Percentiles rank a stretch among this genome's conserved stretches.
Conservation (phyloP, 805 yeast genomes). For the Maudiozyma barnettii region DNA sequence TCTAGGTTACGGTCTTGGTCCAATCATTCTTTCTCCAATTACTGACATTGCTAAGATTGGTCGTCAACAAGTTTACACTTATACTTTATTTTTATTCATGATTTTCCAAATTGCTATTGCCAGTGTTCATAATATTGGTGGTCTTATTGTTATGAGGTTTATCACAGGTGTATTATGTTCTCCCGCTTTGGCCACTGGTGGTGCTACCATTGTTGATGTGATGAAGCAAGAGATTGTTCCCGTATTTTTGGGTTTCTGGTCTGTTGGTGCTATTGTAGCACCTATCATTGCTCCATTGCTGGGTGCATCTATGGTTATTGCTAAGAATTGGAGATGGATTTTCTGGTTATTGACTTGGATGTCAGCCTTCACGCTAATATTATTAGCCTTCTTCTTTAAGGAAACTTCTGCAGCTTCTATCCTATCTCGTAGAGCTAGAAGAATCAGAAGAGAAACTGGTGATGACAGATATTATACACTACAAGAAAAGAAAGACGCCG, state of each 20-base stretch:
- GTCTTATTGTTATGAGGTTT: slow-evolving; percentile 40
- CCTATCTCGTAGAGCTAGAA: slow-evolving; percentile 41
- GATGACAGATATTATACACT: slow-evolving; percentile 65
- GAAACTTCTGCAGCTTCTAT: slow-evolving; percentile 42
- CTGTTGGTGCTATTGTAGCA: slow-evolving; percentile 43
- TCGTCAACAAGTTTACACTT: slow-evolving; percentile 39
- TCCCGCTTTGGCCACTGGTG: slow-evolving; percentile 48
- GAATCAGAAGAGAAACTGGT: slow-evolving; percentile 47
- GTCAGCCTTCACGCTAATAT: slow-evolving; percentile 21
- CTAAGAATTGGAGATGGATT: slow-evolving; percentile 40
- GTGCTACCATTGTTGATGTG: slow-evolving; percentile 45
- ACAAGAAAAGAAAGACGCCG: slow-evolving; percentile 53
- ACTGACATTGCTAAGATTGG: slow-evolving; percentile 46
- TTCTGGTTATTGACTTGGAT: slow-evolving; percentile 40
- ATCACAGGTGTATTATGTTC: slow-evolving; percentile 46
- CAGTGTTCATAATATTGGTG: slow-evolving; percentile 38
- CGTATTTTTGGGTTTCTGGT: slow-evolving; percentile 41
- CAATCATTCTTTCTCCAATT: slow-evolving; percentile 47
- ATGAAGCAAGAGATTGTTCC: slow-evolving; percentile 35
- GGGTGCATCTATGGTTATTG: slow-evolving; percentile 19
- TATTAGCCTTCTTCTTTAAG: slow-evolving; percentile 35
- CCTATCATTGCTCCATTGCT: slow-evolving; percentile 47
- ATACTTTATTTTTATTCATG: slow-evolving; percentile 37
- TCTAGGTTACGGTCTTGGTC: slow-evolving; percentile 54
- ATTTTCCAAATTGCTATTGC: slow-evolving; percentile 49